phyloP scores from a whole-genome alignment of 139 green algal genomes.

The Chlamydomonas incerta region DNA sequence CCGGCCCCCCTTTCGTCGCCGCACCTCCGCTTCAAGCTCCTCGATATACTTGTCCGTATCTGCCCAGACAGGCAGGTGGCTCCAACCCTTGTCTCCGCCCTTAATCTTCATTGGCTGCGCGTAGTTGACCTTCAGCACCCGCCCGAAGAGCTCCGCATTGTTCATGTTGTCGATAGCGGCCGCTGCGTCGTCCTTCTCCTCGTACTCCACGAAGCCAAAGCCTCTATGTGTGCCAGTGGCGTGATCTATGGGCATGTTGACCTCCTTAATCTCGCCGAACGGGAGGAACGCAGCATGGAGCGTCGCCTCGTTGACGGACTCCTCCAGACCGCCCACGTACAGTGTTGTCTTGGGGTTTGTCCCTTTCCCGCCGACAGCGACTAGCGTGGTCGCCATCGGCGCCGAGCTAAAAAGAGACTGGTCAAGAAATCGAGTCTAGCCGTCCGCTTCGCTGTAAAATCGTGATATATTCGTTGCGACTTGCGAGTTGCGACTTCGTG shows the following conservation, averaged over 20 bases:
- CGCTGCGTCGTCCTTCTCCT: conserved; percentile 90
- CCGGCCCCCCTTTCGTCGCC: too few species aligned
- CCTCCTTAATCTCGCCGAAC: conserved; percentile 97
- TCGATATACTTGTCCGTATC: conserved; percentile 65
- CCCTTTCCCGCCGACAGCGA: conserved; percentile 72
- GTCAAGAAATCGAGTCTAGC: too few species aligned
- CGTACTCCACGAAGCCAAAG: conserved; percentile 97
- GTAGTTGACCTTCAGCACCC: conserved; percentile 87
- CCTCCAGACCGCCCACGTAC: conserved; percentile 94
- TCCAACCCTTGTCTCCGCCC: conserved; percentile 89
- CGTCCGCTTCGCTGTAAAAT: too few species aligned
- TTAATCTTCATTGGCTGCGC: conserved; percentile 95
- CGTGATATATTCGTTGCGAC: too few species aligned
- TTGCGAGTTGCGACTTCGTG: too few species aligned
- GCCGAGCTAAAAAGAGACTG: too few species aligned
- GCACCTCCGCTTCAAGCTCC: conserved; percentile 35
- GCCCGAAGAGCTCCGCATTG: conserved; percentile 84
- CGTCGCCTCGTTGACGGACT: conserved; percentile 88
- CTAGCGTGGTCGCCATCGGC: conserved; percentile 59
- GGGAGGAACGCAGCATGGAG: conserved; percentile 96
- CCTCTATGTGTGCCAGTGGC: conserved; percentile 74
- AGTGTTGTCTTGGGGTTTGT: conserved; percentile 91
- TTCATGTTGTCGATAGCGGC: conserved; percentile 98
- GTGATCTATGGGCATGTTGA: conserved; percentile 95
- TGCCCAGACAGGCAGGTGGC: conserved; percentile 78